Conservation (phyloP, 179 eudicot species). For the Camellia oleifera region DNA sequence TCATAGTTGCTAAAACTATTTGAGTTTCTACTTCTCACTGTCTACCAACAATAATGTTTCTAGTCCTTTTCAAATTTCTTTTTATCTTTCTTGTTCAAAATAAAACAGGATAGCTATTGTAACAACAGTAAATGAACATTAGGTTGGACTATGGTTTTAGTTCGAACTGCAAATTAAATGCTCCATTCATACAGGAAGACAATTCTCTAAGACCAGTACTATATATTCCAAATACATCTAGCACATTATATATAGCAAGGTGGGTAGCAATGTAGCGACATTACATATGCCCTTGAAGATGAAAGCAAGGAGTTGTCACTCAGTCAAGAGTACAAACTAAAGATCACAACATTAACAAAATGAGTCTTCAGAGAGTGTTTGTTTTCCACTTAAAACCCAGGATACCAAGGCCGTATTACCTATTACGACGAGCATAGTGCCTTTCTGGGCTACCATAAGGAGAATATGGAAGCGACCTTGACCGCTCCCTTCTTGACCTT, state of each 20-base stretch:
- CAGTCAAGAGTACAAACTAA: background rate
- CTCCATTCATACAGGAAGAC: background rate
- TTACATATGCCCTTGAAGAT: background rate
- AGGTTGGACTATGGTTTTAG: too few species aligned
- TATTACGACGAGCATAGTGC: constrained; percentile 13
- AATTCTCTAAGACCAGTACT: background rate
- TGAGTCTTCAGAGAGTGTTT: background rate
- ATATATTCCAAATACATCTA: background rate
- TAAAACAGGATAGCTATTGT: too few species aligned
- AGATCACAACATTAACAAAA: background rate
- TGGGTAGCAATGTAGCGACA: background rate
- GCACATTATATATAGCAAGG: background rate
- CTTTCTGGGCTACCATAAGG: constrained; percentile 56
- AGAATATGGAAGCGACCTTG: constrained; percentile 72
- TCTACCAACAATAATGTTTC: too few species aligned
- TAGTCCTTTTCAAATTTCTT: too few species aligned
- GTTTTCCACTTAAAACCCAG: background rate
- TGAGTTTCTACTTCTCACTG: too few species aligned
- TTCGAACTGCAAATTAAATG: background rate
- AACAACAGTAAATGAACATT: too few species aligned
- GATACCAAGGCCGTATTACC: background rate
- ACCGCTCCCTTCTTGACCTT: constrained; percentile 85
- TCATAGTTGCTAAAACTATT: too few species aligned
- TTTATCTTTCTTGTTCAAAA: too few species aligned
- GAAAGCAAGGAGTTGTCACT: background rate